phyloP scores from a whole-genome alignment of 805 yeast species.

The Cyberlindnera maritima region DNA sequence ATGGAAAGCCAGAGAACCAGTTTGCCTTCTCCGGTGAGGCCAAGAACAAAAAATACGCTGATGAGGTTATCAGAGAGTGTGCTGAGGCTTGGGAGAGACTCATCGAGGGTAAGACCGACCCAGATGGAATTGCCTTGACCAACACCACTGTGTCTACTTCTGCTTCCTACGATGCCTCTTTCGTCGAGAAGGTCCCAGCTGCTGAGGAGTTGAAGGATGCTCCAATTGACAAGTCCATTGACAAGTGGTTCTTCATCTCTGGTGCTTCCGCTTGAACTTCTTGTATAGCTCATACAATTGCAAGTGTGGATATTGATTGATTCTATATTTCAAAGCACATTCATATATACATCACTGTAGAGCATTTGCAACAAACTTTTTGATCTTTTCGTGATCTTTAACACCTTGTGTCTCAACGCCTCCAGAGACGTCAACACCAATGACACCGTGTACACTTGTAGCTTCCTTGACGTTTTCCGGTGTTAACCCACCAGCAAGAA shows the following conservation, averaged over 20 bases:
- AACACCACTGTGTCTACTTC: slow-evolving; percentile 69
- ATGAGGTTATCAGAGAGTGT: slow-evolving; percentile 60
- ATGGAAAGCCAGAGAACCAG: slow-evolving; percentile 71
- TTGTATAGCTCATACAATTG: too few relatives aligned
- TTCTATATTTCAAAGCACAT: too few relatives aligned
- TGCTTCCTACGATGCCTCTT: slow-evolving; percentile 48
- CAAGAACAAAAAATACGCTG: slow-evolving; percentile 54
- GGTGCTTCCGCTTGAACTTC: slow-evolving; percentile 54
- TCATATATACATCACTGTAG: slow-evolving; percentile 27
- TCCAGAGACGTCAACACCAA: slow-evolving; percentile 93
- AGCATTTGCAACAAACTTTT: slow-evolving; percentile 54
- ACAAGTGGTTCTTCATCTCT: slow-evolving; percentile 98
- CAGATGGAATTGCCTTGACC: slow-evolving; percentile 68
- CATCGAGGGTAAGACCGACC: slow-evolving; percentile 49
- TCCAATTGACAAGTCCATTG: slow-evolving; percentile 93
- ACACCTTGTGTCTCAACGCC: slow-evolving; percentile 83
- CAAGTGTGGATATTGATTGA: too few relatives aligned
- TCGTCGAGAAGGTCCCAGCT: slow-evolving; percentile 56
- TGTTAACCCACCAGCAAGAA: slow-evolving; percentile 88
- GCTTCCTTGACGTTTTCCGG: slow-evolving; percentile 71
- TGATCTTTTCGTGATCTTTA: slow-evolving; percentile 68
- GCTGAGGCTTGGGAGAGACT: slow-evolving; percentile 65
- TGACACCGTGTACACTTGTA: slow-evolving; percentile 46
- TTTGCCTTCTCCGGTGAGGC: slow-evolving; percentile 76
- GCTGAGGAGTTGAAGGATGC: slow-evolving; percentile 78